These are phyloP conservation scores for Entelexis paramagnoliae DNA, from an alignment of 1,139 yeast genomes.

Conservation along the genomic window DNA sequence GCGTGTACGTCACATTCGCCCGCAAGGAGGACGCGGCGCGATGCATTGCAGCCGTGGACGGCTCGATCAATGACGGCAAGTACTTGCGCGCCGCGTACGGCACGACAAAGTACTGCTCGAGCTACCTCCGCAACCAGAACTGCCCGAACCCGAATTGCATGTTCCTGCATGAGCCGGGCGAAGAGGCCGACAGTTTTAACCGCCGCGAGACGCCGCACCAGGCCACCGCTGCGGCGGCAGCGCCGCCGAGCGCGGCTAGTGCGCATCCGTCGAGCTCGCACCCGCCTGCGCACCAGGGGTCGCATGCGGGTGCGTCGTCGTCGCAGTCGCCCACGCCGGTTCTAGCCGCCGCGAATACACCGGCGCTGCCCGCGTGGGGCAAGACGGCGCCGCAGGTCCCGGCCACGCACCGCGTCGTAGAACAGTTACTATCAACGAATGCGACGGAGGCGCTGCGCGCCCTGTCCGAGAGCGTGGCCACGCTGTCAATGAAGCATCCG, in stretches of 20 bases:
- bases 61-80: conserved; percentile 82
- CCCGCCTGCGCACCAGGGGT: neutral
- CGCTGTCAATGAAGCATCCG: conserved; percentile 15
- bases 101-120: conserved; percentile 94
- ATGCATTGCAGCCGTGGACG: conserved; percentile 90
- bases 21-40: conserved; percentile 88
- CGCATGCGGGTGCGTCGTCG: neutral
- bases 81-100: conserved; percentile 92
- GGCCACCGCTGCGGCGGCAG: conserved; percentile 4
- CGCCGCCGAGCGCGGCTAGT: too few species aligned
- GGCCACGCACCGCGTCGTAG: conserved; percentile 15
- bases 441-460: conserved; percentile 14
- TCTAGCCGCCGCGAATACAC: conserved; percentile 29
- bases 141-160: conserved; percentile 99
- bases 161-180: conserved; percentile 99
- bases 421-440: conserved; percentile 7
- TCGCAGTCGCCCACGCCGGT: conserved; percentile 32
- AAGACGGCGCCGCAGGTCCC: conserved; percentile 18
- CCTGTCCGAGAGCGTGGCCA: conserved; percentile 10
- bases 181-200: conserved; percentile 94
- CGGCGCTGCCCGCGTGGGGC: conserved; percentile 25
- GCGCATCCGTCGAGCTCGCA: too few species aligned
- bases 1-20: conserved; percentile 91
- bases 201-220: conserved; percentile 56
- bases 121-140: conserved; percentile 85